Conservation (phyloP, 495 filamentous ascomycete species). For the Lentithecium fluviatile region DNA sequence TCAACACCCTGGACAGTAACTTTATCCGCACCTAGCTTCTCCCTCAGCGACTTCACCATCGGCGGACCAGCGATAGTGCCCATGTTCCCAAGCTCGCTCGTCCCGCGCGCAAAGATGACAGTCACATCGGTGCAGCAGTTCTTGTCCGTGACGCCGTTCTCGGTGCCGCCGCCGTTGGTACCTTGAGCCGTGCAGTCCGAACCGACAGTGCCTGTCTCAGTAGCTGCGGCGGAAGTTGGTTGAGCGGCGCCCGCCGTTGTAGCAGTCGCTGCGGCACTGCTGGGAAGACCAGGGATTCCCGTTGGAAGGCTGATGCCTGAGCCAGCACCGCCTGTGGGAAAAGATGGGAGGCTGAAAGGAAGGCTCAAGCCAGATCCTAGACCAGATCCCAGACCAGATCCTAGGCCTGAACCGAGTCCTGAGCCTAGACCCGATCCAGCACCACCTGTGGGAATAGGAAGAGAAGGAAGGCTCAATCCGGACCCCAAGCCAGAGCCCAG, state of each 20-base stretch:
- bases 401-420: too few relatives aligned
- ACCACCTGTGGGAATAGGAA: not conserved
- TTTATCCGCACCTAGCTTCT: constrained; percentile 40
- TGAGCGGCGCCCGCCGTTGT: not conserved
- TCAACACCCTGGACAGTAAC: constrained; percentile 59
- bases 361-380: too few relatives aligned
- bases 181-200: constrained; percentile 7
- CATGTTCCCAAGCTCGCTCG: constrained; percentile 56
- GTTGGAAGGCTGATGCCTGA: not conserved
- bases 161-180: constrained; percentile 1
- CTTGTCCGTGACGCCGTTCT: constrained; percentile 14
- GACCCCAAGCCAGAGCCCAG: not conserved
- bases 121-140: constrained; percentile 42
- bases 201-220: constrained; percentile 2
- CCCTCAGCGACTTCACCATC: constrained; percentile 51
- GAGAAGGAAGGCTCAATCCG: not conserved
- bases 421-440: not conserved
- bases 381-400: not conserved
- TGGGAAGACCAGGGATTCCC: not conserved
- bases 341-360: constrained; percentile 3
- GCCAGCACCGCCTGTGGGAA: not conserved
- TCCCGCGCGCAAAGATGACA: constrained; percentile 61
- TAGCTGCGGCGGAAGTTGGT: too few relatives aligned
- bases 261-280: not conserved
- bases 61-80: constrained; percentile 57